Conservation (phyloP, 805 yeast genomes). For the Nakazawaea peltata region DNA sequence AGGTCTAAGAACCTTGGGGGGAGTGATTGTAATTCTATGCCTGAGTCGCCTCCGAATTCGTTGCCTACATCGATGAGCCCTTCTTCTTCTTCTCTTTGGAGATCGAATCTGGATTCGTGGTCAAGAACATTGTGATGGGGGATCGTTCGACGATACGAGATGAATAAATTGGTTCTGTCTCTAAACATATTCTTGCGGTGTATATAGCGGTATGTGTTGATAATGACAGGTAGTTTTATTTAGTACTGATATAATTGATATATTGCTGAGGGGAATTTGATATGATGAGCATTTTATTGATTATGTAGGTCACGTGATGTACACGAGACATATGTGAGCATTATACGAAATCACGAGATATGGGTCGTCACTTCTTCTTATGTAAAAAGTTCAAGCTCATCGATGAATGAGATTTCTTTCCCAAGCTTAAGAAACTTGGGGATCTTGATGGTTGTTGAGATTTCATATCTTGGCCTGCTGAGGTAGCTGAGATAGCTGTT, state of each 20-base stretch:
- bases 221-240: no score
- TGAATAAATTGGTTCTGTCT: slow-evolving; percentile 86
- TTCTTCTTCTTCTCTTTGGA: slow-evolving; percentile 46
- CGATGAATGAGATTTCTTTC: slow-evolving; percentile 9
- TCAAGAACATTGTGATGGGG: slow-evolving; percentile 47
- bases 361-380: slow-evolving; percentile 20
- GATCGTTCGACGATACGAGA: slow-evolving; percentile 83
- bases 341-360: no score
- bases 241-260: no score
- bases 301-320: no score
- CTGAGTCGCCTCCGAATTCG: slow-evolving; percentile 22
- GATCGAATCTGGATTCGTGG: slow-evolving; percentile 22
- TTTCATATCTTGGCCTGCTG: slow-evolving; percentile 2
- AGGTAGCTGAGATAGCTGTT: neutral
- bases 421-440: slow-evolving; percentile 4
- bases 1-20: slow-evolving; percentile 79
- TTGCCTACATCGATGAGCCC: slow-evolving; percentile 35
- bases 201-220: no score
- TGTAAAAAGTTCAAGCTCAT: slow-evolving; percentile 23
- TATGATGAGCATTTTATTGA: no score
- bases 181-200: slow-evolving; percentile 82
- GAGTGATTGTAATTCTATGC: slow-evolving; percentile 53
- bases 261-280: no score
- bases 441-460: neutral
- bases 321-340: no score